Conservation (phyloP, 1,284 basidiomycete species). For the Coriolopsis trogii region DNA sequence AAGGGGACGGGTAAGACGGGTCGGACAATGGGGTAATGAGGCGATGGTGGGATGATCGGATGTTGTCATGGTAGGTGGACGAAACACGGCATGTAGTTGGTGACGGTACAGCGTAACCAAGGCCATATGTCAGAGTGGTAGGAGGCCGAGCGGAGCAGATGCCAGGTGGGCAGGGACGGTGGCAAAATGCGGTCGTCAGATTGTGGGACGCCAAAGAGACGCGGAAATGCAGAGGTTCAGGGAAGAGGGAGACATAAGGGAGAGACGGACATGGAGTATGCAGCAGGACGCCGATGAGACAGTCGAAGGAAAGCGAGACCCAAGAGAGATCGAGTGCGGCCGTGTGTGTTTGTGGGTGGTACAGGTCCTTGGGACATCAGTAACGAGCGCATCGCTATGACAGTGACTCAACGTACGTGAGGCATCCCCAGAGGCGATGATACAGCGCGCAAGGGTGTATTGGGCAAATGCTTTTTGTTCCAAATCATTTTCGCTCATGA, state of each 20-base stretch:
- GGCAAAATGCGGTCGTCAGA: too few species aligned
- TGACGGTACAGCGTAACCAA: too few species aligned
- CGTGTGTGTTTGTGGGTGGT: neutral
- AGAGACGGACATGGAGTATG: too few species aligned
- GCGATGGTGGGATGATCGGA: neutral
- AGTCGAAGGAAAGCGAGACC: neutral
- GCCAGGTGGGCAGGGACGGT: too few species aligned
- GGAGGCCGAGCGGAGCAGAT: too few species aligned
- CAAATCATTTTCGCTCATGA: slow-evolving; percentile 69
- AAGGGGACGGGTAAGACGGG: neutral
- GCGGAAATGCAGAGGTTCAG: too few species aligned
- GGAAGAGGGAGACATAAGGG: too few species aligned
- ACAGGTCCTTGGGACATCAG: neutral
- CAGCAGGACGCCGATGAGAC: too few species aligned
- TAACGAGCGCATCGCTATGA: neutral
- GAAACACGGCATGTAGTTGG: neutral
- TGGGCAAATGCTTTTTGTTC: slow-evolving; percentile 78
- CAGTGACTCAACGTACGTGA: slow-evolving; percentile 19
- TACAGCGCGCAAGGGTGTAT: slow-evolving; percentile 72
- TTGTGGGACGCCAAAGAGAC: too few species aligned
- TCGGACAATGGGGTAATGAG: neutral
- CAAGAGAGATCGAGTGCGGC: neutral
- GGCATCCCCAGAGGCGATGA: slow-evolving; percentile 48
- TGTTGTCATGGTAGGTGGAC: neutral
- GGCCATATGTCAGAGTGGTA: too few species aligned